A percentile compares a stretch with the other conserved stretches of the same genome.
Evolutionary conservation across 1,284 basidiomycete species (phyloP).

Genomic region (Ustilago esculenta): DNA sequence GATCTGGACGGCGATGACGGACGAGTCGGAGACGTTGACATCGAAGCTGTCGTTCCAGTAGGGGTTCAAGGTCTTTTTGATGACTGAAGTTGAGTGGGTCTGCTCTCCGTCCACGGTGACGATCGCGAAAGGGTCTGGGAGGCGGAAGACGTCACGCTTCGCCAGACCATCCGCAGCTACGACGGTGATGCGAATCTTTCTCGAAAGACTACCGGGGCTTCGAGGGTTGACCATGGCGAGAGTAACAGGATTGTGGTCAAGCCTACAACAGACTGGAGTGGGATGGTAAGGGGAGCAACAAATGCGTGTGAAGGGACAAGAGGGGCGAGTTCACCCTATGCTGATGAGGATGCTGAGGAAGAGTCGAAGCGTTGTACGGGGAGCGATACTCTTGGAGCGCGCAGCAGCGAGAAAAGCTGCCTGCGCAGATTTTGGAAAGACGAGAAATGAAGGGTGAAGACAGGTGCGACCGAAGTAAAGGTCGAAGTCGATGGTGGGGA

Average conservation of each 20-base stretch:
- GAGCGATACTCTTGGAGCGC: no score
- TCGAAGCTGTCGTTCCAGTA: conserved; percentile 67
- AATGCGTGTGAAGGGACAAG: no score
- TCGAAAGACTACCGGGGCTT: conserved; percentile 50
- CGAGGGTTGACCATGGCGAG: conserved; percentile 60
- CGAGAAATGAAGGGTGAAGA: neutral
- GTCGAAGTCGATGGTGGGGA: neutral
- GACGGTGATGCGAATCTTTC: conserved; percentile 65
- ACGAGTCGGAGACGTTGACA: conserved; percentile 83
- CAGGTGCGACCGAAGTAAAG: neutral
- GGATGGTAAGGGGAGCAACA: no score
- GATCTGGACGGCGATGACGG: conserved; percentile 90
- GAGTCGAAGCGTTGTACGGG: no score
- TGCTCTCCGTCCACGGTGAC: conserved; percentile 94
- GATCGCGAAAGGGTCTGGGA: conserved; percentile 93
- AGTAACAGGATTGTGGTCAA: no score
- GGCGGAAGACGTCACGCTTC: conserved; percentile 71
- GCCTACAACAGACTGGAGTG: no score
- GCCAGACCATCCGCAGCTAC: conserved; percentile 65
- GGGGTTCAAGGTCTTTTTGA: conserved; percentile 67
- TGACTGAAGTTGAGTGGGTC: conserved; percentile 81
- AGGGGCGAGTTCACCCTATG: neutral
- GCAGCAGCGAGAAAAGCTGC: neutral
- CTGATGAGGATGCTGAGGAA: no score
- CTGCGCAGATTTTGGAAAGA: neutral